These are phyloP conservation scores for Boletus fagicola DNA, from an alignment of 768 basidiomycete genomes.

Conservation along the genomic window DNA sequence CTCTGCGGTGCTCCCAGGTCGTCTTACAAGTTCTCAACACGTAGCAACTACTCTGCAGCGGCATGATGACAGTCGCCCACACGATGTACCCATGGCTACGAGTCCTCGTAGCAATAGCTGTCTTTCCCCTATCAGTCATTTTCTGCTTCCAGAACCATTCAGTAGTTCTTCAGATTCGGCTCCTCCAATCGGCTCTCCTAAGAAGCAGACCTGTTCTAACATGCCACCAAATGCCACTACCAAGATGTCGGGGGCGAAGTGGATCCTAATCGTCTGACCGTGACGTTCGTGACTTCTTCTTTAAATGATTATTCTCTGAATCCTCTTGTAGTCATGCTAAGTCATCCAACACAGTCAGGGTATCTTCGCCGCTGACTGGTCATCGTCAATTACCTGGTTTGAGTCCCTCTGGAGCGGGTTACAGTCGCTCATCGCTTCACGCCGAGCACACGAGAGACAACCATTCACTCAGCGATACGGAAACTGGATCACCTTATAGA, in stretches of 20 bases:
- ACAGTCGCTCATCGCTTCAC: slow-evolving; percentile 1
- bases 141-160: slow-evolving; percentile 14
- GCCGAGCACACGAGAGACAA: neutral
- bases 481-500: neutral
- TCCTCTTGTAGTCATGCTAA: slow-evolving; percentile 3
- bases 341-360: neutral
- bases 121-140: slow-evolving; percentile 21
- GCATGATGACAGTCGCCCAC: neutral
- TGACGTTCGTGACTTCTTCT: slow-evolving; percentile 11
- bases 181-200: neutral
- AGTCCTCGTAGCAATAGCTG: neutral
- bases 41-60: slow-evolving; percentile 2
- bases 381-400: neutral
- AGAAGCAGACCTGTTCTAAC: neutral
- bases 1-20: neutral
- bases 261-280: neutral
- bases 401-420: neutral
- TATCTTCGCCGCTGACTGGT: slow-evolving; percentile 15
- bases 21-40: neutral
- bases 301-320: slow-evolving; percentile 5
- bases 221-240: neutral
- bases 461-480: neutral
- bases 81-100: neutral
- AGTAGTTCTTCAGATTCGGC: neutral
- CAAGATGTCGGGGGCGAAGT: slow-evolving; percentile 5